These are phyloP conservation scores for Sphaerosporella brunnea DNA, from an alignment of 495 filamentous ascomycete genomes.

Conservation along the genomic window DNA sequence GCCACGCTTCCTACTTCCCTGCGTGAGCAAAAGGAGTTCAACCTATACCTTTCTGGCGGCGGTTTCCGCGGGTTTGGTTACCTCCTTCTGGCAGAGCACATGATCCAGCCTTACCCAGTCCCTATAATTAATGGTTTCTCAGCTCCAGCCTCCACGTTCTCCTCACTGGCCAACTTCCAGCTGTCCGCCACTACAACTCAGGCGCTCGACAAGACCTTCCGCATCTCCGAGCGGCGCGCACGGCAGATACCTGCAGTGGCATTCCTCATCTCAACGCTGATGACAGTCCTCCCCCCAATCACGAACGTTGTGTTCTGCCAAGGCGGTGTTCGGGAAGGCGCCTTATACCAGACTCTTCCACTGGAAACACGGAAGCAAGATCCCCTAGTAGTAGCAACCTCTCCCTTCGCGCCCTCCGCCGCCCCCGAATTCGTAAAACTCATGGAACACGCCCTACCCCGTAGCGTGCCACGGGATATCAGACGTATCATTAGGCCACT, in stretches of 20 bases:
- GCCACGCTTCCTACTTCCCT: slow-evolving; percentile 40
- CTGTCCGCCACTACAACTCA: slow-evolving; percentile 33
- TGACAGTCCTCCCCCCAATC: slow-evolving; percentile 50
- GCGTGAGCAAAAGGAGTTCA: slow-evolving; percentile 33
- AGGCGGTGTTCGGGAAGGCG: slow-evolving; percentile 69
- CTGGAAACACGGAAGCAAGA: slow-evolving; percentile 39
- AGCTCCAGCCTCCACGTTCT: slow-evolving; percentile 43
- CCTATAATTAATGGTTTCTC: slow-evolving; percentile 69
- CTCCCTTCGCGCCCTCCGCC: slow-evolving; percentile 33
- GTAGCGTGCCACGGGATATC: slow-evolving; percentile 27
- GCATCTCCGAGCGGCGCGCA: slow-evolving; percentile 65
- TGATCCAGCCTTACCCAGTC: slow-evolving; percentile 60
- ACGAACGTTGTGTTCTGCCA: slow-evolving; percentile 63
- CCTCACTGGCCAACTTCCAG: slow-evolving; percentile 41
- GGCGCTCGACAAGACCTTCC: slow-evolving; percentile 43
- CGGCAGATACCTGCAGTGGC: slow-evolving; percentile 70
- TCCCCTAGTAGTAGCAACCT: slow-evolving; percentile 46
- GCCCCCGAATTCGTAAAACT: slow-evolving; percentile 28
- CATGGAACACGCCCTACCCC: slow-evolving; percentile 32
- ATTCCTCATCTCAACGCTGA: slow-evolving; percentile 54
- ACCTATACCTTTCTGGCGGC: slow-evolving; percentile 73
- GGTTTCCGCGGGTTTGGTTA: slow-evolving; percentile 86
- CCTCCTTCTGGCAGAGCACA: slow-evolving; percentile 53
- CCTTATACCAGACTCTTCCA: slow-evolving; percentile 50
- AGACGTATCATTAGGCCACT: slow-evolving; percentile 34